Conservation (phyloP, 371 early-diverging fungal genomes). For the Syncephalastrum contaminatum region DNA sequence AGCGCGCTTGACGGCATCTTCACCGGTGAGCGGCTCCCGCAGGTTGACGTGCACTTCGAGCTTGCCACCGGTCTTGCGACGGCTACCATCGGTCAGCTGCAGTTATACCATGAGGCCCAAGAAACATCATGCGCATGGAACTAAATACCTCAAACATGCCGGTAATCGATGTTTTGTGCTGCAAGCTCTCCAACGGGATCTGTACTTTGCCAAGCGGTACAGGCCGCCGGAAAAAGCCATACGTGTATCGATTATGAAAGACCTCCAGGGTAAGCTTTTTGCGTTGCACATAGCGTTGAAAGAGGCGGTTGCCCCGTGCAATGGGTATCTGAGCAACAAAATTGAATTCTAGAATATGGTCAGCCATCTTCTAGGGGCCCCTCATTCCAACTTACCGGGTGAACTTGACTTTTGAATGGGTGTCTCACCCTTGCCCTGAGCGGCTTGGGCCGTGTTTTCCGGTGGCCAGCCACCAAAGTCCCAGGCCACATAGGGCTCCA, state of each 20-base stretch:
- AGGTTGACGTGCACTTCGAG: slow-evolving; percentile 68
- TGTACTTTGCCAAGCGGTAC: slow-evolving; percentile 62
- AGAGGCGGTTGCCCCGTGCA: slow-evolving; percentile 58
- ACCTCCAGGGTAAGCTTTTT: slow-evolving; percentile 71
- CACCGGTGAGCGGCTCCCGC: slow-evolving; percentile 62
- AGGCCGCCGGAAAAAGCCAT: slow-evolving; percentile 59
- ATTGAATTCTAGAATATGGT: slow-evolving; percentile 45
- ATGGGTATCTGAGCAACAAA: slow-evolving; percentile 59
- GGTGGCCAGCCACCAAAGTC: slow-evolving; percentile 77
- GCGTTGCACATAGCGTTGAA: slow-evolving; percentile 66
- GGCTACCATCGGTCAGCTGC: slow-evolving; percentile 63
- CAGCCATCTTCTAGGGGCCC: not conserved
- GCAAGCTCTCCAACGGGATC: slow-evolving; percentile 57
- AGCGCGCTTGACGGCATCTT: slow-evolving; percentile 59
- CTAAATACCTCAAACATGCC: slow-evolving; percentile 65
- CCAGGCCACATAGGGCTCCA: slow-evolving; percentile 70
- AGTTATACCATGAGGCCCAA: not conserved
- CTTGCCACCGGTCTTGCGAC: slow-evolving; percentile 70
- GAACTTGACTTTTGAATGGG: slow-evolving; percentile 41
- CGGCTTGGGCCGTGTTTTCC: slow-evolving; percentile 54
- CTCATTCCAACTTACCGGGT: slow-evolving; percentile 38
- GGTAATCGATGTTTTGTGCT: slow-evolving; percentile 66
- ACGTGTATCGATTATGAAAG: slow-evolving; percentile 59
- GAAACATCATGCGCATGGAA: not conserved
- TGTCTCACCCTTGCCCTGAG: slow-evolving; percentile 68